Percentiles rank a stretch among this genome's conserved stretches.
phyloP scores from a whole-genome alignment of 2,329 filamentous ascomycete genomes.

The Penicillium sclerotiorum region DNA sequence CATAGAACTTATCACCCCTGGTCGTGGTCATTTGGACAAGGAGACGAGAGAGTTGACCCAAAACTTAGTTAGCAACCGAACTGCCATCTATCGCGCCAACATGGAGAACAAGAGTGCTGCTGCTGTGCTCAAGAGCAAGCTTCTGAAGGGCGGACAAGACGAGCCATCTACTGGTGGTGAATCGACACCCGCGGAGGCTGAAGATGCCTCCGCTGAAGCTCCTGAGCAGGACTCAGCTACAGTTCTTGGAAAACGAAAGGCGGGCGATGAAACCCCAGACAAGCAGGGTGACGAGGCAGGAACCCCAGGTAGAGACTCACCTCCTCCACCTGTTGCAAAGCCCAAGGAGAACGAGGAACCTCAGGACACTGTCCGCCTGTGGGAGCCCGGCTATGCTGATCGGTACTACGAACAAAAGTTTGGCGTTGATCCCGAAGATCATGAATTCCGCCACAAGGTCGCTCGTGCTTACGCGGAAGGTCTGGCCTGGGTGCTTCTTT shows the following conservation, averaged over 20 bases:
- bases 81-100: constrained; percentile 67
- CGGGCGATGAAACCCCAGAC: constrained; percentile 64
- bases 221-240: constrained; percentile 35
- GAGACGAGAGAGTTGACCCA: constrained; percentile 71
- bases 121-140: constrained; percentile 78
- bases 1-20: constrained; percentile 62
- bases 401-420: constrained; percentile 98
- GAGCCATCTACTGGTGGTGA: constrained; percentile 19
- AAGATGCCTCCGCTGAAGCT: constrained; percentile 29
- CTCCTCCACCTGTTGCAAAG: constrained; percentile 54
- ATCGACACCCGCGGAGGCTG: constrained; percentile 28
- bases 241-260: constrained; percentile 62
- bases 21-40: constrained; percentile 56
- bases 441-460: constrained; percentile 85
- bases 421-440: constrained; percentile 75
- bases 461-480: constrained; percentile 92
- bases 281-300: constrained; percentile 52
- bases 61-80: constrained; percentile 82
- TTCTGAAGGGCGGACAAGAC: constrained; percentile 55
- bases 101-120: constrained; percentile 93
- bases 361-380: constrained; percentile 81
- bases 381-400: constrained; percentile 94
- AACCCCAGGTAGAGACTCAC: constrained; percentile 63
- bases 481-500: constrained; percentile 89
- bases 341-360: constrained; percentile 64